These are phyloP conservation scores for Stropharia rugosoannulata DNA, from an alignment of 768 basidiomycete species.

Conservation along the genomic window DNA sequence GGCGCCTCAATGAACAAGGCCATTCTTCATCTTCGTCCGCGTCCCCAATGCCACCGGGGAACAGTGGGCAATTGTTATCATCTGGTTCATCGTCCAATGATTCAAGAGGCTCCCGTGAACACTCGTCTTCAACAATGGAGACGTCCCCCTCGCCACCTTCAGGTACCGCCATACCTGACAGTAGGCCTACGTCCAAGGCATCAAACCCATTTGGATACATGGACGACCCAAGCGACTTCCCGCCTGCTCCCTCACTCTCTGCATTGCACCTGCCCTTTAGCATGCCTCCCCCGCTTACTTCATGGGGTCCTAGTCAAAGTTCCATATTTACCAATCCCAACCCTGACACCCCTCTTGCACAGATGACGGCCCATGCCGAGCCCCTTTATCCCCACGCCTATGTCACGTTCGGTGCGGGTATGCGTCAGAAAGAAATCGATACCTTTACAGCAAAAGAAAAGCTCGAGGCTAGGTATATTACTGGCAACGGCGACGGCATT, in stretches of 20 bases:
- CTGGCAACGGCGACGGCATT: constrained; percentile 51
- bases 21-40: constrained; percentile 13
- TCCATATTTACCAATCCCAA: constrained; percentile 23
- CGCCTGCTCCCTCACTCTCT: constrained; percentile 27
- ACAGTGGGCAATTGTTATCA: constrained; percentile 16
- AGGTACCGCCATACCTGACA: neutral
- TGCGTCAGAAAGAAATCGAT: constrained; percentile 83
- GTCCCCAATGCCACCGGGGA: constrained; percentile 12
- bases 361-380: constrained; percentile 47
- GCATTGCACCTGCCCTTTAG: constrained; percentile 31
- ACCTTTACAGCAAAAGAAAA: constrained; percentile 68
- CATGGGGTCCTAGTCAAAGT: constrained; percentile 30
- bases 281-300: constrained; percentile 33
- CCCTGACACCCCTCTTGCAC: constrained; percentile 22
- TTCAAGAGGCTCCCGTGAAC: constrained; percentile 11
- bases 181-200: neutral
- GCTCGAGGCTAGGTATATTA: constrained; percentile 54
- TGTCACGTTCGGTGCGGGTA: constrained; percentile 86
- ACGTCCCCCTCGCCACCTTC: constrained; percentile 29
- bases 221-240: constrained; percentile 32
- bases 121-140: constrained; percentile 22
- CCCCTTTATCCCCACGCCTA: constrained; percentile 72
- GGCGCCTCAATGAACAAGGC: constrained; percentile 28
- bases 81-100: constrained; percentile 15
- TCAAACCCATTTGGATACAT: constrained; percentile 66